Evolutionary conservation across 345 rosid genomes (phyloP), one percentile per base, ranked within the genome.

Genomic region (Clarkia xantiana): DNA sequence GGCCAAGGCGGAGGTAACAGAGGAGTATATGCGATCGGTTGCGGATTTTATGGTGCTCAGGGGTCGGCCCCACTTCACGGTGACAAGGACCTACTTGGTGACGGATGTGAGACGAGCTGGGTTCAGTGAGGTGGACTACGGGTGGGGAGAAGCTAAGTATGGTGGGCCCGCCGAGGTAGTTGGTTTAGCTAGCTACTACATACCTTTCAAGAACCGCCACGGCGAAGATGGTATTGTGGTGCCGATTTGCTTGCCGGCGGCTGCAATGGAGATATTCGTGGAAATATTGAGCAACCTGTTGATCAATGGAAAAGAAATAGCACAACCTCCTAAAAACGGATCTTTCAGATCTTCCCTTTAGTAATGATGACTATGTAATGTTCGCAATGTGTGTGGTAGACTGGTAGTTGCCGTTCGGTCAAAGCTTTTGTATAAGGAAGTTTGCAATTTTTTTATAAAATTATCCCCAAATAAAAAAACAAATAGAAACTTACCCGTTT

Each of bases 1-100:
- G 46, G 70, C 68, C 0, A 80, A 77, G 61, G 48, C 62, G 0
- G 56, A 57, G 0, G 77, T 75, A 19, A 75, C 67, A 17, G 75
- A 76, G 22, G 87, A 74, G 49, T 76, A 74, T 56, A 74, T 80
- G 71, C 45, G 51, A 8, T 74, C 87, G 2, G 49, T 71, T 45
- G 76, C 76, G 0, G 70, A 72, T 51, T 36, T 77, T 7, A 65
- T 75, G 84, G 83, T 62, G 52, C 19, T 48, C 0, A 66, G 60
- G 51, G 79, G 70, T 11, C 55, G 79, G 19, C 88, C 77, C 17
- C 65, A 59, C 6, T 63, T 70, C 47, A 46, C 64, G 0, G 53
- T 50, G 8, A 53, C 57, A 3, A 55, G 72, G 11, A 44, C 71
- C 0, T 72, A 13, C 36, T 18, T 74, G 14, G 42, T 75, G 22